Base-by-base conservation (phyloP, 2,329 filamentous ascomycete species). In the Xylaria sp. region DNA sequence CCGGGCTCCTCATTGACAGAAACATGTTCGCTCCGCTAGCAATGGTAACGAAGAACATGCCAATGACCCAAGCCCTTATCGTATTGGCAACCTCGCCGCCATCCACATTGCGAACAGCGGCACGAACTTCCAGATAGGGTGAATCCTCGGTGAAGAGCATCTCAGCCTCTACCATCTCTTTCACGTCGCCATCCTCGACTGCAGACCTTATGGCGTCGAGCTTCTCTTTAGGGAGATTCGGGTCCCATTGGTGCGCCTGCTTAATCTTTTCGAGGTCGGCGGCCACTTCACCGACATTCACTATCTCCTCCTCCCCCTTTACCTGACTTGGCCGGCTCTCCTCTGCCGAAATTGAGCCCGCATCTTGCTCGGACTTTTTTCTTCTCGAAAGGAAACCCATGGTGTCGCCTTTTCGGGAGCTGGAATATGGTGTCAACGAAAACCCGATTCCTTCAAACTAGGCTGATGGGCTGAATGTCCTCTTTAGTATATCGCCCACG, bases 81-180 rank as follows among this genome's bases (percentile, higher is more conserved):
- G 83, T 84, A 61, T 81, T 82, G 23, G 81, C 79, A n/a, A 78
- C 76, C 63, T 82, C 82, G 41, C 79, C 82, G n/a, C 79, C 80
- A 71, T 86, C 84, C 2, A 76, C 80, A 57, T 82, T 81, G 25
- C 81, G 80, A 10, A 85, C 84, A n/a, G 82, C 82, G 18, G 82
- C 82, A 34, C 82, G 79, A 10, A 84, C 78, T 56, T 78, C 78
- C 62, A 79, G 77, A 66, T 82, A 82, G 0, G 81, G 81, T 13
- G 81, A 82, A 69, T 82, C 70, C 6, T 82, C 78, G 6, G 72
- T 77, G 23, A 81, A 79, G 3, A 80, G 65, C 15, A 73, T 65
- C 37, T 81, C 80, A 3, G 73, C 76, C 23, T 77, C 76, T 15
- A 76, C 52, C 23, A 80, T 78, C 23, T 80, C 78, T 18, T 76